Percentiles rank a stretch among this genome's conserved stretches.
Conservation (phyloP, 129 eudicot genomes). For the Arctium lappa region DNA sequence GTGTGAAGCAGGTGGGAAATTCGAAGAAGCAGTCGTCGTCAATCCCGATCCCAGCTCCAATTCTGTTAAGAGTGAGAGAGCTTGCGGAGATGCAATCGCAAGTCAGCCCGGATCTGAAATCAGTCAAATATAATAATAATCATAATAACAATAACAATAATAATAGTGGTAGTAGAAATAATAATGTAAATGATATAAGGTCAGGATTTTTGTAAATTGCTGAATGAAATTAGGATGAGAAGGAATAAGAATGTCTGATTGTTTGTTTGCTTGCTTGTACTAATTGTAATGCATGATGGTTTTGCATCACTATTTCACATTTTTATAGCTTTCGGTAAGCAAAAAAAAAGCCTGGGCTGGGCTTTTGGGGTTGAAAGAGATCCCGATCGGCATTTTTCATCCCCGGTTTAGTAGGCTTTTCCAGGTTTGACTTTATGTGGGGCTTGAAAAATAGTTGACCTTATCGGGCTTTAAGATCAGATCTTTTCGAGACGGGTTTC, state of each 20-base stretch:
- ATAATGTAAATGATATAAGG: slow-evolving; percentile 52
- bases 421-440: neutral
- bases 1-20: slow-evolving; percentile 45
- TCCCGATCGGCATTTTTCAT: neutral
- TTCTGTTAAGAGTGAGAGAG: slow-evolving; percentile 80
- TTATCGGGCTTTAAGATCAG: neutral
- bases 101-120: slow-evolving; percentile 46
- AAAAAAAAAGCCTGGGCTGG: slow-evolving; percentile 41
- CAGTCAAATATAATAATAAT: slow-evolving; percentile 30
- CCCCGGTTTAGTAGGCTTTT: neutral
- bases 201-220: slow-evolving; percentile 57
- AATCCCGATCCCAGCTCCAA: slow-evolving; percentile 68
- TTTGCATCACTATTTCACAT: slow-evolving; percentile 3
- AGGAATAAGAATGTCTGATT: slow-evolving; percentile 19
- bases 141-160: neutral
- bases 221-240: slow-evolving; percentile 14
- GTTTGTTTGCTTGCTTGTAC: slow-evolving; percentile 7
- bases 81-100: slow-evolving; percentile 82
- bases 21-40: slow-evolving; percentile 60
- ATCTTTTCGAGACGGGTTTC: neutral
- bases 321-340: slow-evolving; percentile 2
- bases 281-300: slow-evolving; percentile 1
- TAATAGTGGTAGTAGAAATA: slow-evolving; percentile 36
- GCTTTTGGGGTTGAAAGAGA: slow-evolving; percentile 41
- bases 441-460: neutral